Conservation (phyloP, 2,329 filamentous ascomycete genomes). For the Colletotrichum sp. region DNA sequence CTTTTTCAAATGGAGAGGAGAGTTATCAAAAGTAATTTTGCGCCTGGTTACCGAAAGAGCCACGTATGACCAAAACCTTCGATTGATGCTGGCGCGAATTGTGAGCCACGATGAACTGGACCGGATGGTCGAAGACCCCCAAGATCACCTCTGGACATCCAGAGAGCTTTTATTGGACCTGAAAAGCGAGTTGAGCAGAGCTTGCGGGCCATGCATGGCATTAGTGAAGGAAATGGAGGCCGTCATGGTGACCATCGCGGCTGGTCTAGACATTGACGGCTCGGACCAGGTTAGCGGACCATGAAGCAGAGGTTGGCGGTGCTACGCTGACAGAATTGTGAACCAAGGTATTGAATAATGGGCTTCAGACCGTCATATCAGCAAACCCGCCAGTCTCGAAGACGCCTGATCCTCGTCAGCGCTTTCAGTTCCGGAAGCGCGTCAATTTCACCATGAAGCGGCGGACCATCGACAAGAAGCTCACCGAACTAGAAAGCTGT, state of each 20-base stretch:
- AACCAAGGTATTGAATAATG: not conserved
- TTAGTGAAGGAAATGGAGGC: not conserved
- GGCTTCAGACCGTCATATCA: not conserved
- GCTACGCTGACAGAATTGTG: not conserved
- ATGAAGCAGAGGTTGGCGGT: not conserved
- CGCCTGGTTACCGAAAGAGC: not conserved
- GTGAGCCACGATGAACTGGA: too few species aligned
- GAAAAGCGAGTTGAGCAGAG: not conserved
- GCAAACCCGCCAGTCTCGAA: not conserved
- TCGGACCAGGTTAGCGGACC: not conserved
- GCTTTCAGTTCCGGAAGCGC: not conserved
- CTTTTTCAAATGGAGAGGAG: not conserved
- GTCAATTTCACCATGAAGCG: not conserved
- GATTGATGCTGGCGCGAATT: not conserved
- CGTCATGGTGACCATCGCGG: not conserved
- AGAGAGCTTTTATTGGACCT: not conserved
- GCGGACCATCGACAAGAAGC: not conserved
- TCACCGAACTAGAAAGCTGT: not conserved
- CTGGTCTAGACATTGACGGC: not conserved
- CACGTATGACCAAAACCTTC: not conserved
- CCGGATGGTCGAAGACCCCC: too few species aligned
- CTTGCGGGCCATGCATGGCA: not conserved
- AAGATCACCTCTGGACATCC: too few species aligned
- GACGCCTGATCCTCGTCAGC: not conserved
- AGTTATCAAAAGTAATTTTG: not conserved